phyloP scores from a whole-genome alignment of 768 basidiomycete species.

The Tulasnella sp. region DNA sequence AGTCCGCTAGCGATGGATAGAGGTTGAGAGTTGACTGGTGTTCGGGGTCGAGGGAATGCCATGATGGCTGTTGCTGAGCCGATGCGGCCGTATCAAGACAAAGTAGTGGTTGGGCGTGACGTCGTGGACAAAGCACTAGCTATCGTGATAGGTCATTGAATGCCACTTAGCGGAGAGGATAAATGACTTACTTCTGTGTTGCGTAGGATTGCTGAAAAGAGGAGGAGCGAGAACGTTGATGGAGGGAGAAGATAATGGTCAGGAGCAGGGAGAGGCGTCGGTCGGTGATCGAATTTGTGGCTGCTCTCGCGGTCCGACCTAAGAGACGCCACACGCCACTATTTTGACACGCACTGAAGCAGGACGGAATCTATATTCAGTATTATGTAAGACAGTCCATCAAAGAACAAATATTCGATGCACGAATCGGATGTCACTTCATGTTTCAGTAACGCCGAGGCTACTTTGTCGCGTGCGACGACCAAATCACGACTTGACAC shows the following conservation, averaged over 20 bases:
- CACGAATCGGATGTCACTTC: no score
- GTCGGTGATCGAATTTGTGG: not conserved
- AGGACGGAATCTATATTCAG: no score
- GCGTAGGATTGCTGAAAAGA: not conserved
- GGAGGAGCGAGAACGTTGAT: not conserved
- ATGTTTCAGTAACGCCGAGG: no score
- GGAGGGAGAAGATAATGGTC: not conserved
- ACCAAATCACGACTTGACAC: not conserved
- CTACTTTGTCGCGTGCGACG: not conserved
- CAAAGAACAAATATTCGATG: no score
- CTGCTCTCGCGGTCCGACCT: not conserved
- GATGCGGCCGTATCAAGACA: not conserved
- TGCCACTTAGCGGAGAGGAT: not conserved
- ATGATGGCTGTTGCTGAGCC: not conserved
- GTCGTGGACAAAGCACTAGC: not conserved
- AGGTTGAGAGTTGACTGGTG: slow-evolving; percentile 1
- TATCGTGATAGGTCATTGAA: not conserved
- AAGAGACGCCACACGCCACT: not conserved
- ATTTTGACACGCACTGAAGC: not conserved
- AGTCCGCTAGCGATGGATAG: not conserved
- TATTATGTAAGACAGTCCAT: no score
- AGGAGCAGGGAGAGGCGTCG: not conserved
- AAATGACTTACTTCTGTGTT: not conserved
- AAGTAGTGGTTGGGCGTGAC: not conserved
- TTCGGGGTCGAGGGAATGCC: not conserved